Conservation (phyloP, 768 basidiomycete genomes). For the Suillus placidus region DNA sequence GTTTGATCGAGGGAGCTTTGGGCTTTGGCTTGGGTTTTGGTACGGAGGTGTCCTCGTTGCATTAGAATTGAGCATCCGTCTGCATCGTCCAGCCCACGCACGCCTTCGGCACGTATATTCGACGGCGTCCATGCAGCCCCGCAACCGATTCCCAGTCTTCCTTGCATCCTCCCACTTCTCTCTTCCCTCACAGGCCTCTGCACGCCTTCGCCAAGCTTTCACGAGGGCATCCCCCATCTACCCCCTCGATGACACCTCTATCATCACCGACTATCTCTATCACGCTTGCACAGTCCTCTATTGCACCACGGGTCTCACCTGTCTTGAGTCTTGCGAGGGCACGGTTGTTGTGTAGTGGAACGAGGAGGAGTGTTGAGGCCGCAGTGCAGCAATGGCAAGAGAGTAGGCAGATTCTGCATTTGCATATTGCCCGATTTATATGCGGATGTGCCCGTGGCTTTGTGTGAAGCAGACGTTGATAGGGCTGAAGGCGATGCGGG, state of each 20-base stretch:
- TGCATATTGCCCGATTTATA: slow-evolving; percentile 91
- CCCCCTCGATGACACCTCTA: slow-evolving; percentile 42
- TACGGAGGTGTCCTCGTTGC: slow-evolving; percentile 1
- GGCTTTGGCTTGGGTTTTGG: slow-evolving; percentile 20
- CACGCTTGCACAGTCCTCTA: slow-evolving; percentile 66
- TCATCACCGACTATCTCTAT: slow-evolving; percentile 55
- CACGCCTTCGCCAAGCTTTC: slow-evolving; percentile 82
- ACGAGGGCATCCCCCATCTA: slow-evolving; percentile 78
- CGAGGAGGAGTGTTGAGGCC: slow-evolving; percentile 61
- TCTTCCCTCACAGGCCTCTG: slow-evolving; percentile 80
- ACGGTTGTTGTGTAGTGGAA: slow-evolving; percentile 84
- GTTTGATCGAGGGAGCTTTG: neutral
- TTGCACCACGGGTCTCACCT: slow-evolving; percentile 70
- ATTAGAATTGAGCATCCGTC: slow-evolving; percentile 54
- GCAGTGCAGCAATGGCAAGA: slow-evolving; percentile 72
- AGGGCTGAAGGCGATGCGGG: slow-evolving; percentile 54
- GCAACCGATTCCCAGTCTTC: slow-evolving; percentile 80
- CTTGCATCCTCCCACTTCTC: slow-evolving; percentile 87
- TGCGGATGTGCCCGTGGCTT: slow-evolving; percentile 68
- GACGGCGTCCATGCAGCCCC: slow-evolving; percentile 56
- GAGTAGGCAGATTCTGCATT: slow-evolving; percentile 78
- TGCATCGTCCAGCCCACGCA: slow-evolving; percentile 73
- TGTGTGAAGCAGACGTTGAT: slow-evolving; percentile 57
- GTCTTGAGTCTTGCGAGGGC: slow-evolving; percentile 75
- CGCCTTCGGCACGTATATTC: slow-evolving; percentile 64